Conservation (phyloP, 164 flowering plant species). For the Piper longum region DNA sequence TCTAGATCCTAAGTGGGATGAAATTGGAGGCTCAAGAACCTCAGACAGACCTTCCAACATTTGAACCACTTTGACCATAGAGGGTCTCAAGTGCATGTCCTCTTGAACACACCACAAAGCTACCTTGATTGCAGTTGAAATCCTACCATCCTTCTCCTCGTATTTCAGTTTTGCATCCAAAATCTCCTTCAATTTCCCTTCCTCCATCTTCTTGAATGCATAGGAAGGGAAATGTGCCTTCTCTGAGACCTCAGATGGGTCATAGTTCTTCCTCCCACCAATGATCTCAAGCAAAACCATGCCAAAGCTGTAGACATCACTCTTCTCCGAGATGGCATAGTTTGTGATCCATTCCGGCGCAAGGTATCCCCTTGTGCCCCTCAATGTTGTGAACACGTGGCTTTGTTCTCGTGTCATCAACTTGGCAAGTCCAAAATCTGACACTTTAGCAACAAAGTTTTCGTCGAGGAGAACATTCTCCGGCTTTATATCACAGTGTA, state of each 20-base stretch:
- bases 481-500: conserved; percentile 60
- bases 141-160: conserved; percentile 22
- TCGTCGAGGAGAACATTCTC: conserved; percentile 53
- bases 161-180: conserved; percentile 23
- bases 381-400: conserved; percentile 37
- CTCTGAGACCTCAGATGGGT: conserved; percentile 22
- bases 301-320: conserved; percentile 57
- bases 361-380: conserved; percentile 58
- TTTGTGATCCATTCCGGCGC: conserved; percentile 67
- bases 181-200: conserved; percentile 29
- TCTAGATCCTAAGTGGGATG: conserved; percentile 20
- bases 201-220: conserved; percentile 48
- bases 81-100: conserved; percentile 36
- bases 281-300: conserved; percentile 51
- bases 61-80: conserved; percentile 55
- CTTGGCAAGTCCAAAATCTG: conserved; percentile 58
- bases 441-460: conserved; percentile 38
- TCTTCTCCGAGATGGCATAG: conserved; percentile 53
- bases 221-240: conserved; percentile 42
- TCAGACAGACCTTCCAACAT: conserved; percentile 46
- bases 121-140: conserved; percentile 27
- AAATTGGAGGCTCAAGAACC: conserved; percentile 36
- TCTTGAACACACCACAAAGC: conserved; percentile 60
- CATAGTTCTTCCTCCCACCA: conserved; percentile 46
- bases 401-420: conserved; percentile 52